Percentiles rank a stretch among this genome's conserved stretches.
Evolutionary conservation across 371 early-diverging fungal genomes (phyloP).

Genomic region (Rhizomucor miehei): DNA sequence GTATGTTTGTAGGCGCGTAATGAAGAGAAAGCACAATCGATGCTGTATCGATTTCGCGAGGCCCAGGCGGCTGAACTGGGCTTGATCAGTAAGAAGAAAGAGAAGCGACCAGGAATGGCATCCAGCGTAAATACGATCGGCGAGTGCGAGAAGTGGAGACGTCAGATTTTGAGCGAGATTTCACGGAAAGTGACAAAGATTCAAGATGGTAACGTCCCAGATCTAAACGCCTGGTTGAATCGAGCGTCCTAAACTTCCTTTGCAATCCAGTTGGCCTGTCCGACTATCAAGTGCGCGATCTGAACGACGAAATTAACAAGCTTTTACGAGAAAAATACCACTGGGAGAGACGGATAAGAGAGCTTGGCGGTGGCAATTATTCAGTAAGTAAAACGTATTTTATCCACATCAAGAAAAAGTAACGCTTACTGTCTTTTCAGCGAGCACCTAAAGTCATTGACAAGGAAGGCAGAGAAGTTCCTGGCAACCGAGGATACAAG

Average conservation of each 20-base stretch:
- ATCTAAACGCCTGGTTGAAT: not conserved
- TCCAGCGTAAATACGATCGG: conserved; percentile 63
- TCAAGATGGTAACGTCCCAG: conserved; percentile 75
- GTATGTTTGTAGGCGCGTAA: conserved; percentile 75
- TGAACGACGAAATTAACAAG: conserved; percentile 96
- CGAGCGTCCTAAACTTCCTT: not conserved
- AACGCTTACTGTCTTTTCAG: conserved; percentile 25
- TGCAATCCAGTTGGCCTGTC: conserved; percentile 65
- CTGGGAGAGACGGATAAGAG: conserved; percentile 91
- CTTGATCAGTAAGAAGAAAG: conserved; percentile 52
- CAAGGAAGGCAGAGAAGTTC: conserved; percentile 86
- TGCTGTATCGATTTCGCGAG: conserved; percentile 95
- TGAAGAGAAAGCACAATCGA: conserved; percentile 97
- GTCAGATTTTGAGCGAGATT: conserved; percentile 84
- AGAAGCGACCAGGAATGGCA: conserved; percentile 77
- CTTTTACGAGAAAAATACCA: conserved; percentile 85
- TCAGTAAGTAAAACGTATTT: conserved; percentile 47
- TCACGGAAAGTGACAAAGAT: conserved; percentile 86
- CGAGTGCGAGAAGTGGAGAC: conserved; percentile 91
- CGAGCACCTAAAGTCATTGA: conserved; percentile 76
- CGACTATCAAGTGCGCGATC: conserved; percentile 89
- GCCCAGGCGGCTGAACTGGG: conserved; percentile 90
- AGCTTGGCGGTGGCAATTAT: conserved; percentile 95
- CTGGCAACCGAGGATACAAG: conserved; percentile 92
- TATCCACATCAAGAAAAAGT: not conserved